Conservation (phyloP, 805 yeast genomes). For the Candida sithepensis region DNA sequence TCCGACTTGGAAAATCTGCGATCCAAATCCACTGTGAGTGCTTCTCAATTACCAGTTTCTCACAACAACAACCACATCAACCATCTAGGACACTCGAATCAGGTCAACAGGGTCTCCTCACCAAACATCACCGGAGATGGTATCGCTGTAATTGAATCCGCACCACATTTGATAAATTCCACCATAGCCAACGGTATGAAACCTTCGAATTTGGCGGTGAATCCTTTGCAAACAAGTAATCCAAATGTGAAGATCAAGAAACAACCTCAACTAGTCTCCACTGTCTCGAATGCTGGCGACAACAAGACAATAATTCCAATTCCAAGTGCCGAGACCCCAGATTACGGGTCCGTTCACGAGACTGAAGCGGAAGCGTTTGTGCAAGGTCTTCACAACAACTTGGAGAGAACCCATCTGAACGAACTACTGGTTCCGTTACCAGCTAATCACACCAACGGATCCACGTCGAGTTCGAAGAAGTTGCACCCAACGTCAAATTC, state of each 20-base stretch:
- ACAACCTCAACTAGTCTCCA: conserved; percentile 40
- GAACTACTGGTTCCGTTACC: background rate
- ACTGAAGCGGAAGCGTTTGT: conserved; percentile 43
- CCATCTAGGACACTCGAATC: background rate
- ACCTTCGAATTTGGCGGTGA: conserved; percentile 64
- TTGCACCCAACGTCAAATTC: background rate
- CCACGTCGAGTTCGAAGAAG: background rate
- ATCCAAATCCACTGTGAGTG: too few relatives aligned
- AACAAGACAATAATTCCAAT: conserved; percentile 7
- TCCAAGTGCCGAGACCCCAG: conserved; percentile 4
- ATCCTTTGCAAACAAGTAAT: conserved; percentile 64
- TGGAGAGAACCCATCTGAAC: conserved; percentile 15
- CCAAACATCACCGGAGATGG: background rate
- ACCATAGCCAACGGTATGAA: conserved; percentile 35
- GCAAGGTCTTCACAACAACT: conserved; percentile 32
- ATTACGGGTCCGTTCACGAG: conserved; percentile 35
- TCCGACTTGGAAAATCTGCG: conserved; percentile 3
- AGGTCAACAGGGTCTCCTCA: background rate
- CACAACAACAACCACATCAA: background rate
- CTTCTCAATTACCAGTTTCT: background rate
- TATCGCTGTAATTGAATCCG: background rate
- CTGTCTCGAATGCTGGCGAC: background rate
- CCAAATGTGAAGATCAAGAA: conserved; percentile 67
- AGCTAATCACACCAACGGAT: background rate
- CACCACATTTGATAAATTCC: conserved; percentile 16